These are phyloP conservation scores for Phytophthora syringae DNA, from an alignment of 352 stramenopile genomes.

Conservation along the genomic window DNA sequence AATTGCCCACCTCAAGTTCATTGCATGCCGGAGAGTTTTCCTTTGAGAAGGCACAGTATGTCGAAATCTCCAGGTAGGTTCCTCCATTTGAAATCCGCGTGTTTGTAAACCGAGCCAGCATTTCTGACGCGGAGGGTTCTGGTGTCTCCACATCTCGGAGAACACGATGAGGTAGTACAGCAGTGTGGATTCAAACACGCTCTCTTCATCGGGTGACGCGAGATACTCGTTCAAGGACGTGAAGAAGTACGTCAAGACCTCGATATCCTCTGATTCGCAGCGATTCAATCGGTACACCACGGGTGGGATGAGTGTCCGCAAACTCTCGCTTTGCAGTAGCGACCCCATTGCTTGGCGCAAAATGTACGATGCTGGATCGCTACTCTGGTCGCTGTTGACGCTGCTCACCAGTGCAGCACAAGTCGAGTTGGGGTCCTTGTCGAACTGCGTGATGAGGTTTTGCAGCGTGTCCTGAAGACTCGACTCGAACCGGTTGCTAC, in stretches of 20 bases:
- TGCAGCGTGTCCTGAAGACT: slow-evolving; percentile 24
- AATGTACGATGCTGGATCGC: slow-evolving; percentile 25
- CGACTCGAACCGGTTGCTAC: slow-evolving; percentile 20
- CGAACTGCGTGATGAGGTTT: slow-evolving; percentile 26
- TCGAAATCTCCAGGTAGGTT: slow-evolving; percentile 20
- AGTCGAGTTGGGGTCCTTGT: slow-evolving; percentile 32
- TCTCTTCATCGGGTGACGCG: slow-evolving; percentile 10
- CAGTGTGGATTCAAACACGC: slow-evolving; percentile 35
- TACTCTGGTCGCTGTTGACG: slow-evolving; percentile 3
- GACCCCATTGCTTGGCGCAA: slow-evolving; percentile 35
- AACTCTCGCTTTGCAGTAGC: slow-evolving; percentile 26
- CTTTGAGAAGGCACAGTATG: slow-evolving; percentile 63
- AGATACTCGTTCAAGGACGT: slow-evolving; percentile 7
- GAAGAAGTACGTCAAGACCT: slow-evolving; percentile 35
- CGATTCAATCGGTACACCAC: slow-evolving; percentile 47
- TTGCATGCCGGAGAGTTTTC: slow-evolving; percentile 39
- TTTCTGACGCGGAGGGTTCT: slow-evolving; percentile 3
- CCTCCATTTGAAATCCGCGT: slow-evolving; percentile 23
- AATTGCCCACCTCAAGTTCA: slow-evolving; percentile 14
- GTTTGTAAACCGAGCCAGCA: slow-evolving; percentile 30
- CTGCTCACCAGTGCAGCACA: slow-evolving; percentile 27
- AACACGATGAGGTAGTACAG: slow-evolving; percentile 60
- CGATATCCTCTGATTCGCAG: slow-evolving; percentile 34
- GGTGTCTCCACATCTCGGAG: slow-evolving; percentile 60
- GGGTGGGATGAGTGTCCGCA: slow-evolving; percentile 41